phyloP scores from a whole-genome alignment of 225 moss, liverwort and hornwort species.

The Physcomitrium patens region DNA sequence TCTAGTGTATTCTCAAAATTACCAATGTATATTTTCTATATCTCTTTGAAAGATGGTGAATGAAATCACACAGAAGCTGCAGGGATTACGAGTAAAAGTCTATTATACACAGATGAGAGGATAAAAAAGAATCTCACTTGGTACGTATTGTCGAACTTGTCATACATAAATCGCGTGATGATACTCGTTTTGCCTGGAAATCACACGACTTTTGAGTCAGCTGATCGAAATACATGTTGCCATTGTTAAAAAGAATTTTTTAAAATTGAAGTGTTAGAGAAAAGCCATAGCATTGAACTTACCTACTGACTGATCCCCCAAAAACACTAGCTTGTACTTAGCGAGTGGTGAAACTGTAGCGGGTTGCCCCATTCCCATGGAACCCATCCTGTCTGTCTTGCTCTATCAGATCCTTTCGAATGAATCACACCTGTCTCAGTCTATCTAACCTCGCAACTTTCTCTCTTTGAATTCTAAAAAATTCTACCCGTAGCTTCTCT shows the following conservation, averaged over 20 bases:
- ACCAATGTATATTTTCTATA: neutral
- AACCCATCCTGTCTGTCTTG: constrained; percentile 45
- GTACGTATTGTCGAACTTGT: constrained; percentile 98
- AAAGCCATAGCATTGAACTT: constrained; percentile 7
- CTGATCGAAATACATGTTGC: neutral
- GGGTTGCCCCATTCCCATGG: constrained; percentile 71
- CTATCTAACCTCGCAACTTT: neutral
- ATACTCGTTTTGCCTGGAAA: constrained; percentile 89
- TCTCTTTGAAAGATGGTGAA: neutral
- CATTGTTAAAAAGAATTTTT: neutral
- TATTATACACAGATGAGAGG: neutral
- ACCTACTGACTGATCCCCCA: constrained; percentile 93
- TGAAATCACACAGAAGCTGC: neutral
- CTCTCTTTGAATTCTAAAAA: constrained; percentile 17
- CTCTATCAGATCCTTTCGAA: constrained; percentile 26
- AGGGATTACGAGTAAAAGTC: neutral
- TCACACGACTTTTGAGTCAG: constrained; percentile 14
- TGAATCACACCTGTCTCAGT: neutral
- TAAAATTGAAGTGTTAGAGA: neutral
- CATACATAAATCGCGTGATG: constrained; percentile 98
- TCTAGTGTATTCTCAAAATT: neutral
- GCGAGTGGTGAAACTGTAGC: constrained; percentile 86
- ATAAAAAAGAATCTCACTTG: constrained; percentile 55
- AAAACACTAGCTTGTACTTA: constrained; percentile 95
- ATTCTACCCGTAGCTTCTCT: constrained; percentile 8